phyloP scores from a whole-genome alignment of 106 monocot genomes.

The Phalaenopsis equestris region DNA sequence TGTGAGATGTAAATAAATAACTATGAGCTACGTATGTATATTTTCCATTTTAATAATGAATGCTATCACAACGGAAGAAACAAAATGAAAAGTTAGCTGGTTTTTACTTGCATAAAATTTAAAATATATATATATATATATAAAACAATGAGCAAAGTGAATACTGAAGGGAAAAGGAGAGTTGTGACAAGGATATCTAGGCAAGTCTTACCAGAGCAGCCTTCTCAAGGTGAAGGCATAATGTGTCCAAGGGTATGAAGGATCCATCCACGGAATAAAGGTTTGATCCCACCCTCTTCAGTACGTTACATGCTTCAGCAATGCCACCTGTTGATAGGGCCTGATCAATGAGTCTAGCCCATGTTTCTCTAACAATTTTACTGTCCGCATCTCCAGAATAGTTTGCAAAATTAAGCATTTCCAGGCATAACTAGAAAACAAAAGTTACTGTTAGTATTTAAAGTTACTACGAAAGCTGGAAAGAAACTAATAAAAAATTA shows the following conservation, averaged over 20 bases:
- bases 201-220: constrained; percentile 60
- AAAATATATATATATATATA: too few relatives aligned
- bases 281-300: constrained; percentile 82
- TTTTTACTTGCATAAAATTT: too few relatives aligned
- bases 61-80: neutral
- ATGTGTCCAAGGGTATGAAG: constrained; percentile 69
- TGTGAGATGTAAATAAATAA: too few relatives aligned
- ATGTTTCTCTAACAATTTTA: constrained; percentile 84
- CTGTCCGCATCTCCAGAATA: constrained; percentile 93
- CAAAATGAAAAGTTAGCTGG: neutral
- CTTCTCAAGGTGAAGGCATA: constrained; percentile 98
- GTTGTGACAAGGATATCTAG: too few relatives aligned
- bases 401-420: constrained; percentile 96
- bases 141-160: neutral
- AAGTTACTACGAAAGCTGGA: neutral
- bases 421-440: constrained; percentile 72
- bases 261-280: constrained; percentile 87
- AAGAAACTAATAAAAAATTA: neutral
- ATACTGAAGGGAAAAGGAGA: too few relatives aligned
- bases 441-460: neutral
- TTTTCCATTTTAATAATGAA: neutral
- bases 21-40: too few relatives aligned
- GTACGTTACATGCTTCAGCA: constrained; percentile 82
- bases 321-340: constrained; percentile 85
- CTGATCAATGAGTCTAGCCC: constrained; percentile 91